Evolutionary conservation across 2,329 filamentous ascomycete genomes (phyloP), one percentile per base, ranked within the genome.

Genomic region (Parascedosporium putredinis): DNA sequence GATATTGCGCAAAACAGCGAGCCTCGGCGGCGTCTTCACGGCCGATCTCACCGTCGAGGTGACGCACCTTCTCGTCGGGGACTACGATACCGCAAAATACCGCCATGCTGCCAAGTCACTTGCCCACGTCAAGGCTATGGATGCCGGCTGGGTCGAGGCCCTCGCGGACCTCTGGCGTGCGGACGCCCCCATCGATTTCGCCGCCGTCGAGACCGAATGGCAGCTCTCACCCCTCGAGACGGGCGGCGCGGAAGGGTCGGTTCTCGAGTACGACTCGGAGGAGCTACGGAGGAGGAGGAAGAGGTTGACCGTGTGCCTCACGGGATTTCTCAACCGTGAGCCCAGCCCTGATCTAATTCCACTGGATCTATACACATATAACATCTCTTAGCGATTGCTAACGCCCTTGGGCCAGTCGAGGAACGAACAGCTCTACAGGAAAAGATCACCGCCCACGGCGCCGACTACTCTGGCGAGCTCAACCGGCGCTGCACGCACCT

Each of bases 31-130:
- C 47, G 67, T 78, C 53, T 86, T 95, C 73, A 89, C 86, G 59
- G 85, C 89, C 65, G 90, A 98, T 64, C 79, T 98, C 42, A 97
- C 90, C n/a, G 87, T 86, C 51, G 88, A 96, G 64, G 88, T 95
- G 45, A 97, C 93, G 4, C 93, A 98, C 69, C 81, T 98, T 44
- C 78, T 98, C 55, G 88, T 95, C 54, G 93, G 90, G 63, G 83
- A 86, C 59, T 86, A 88, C 59, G 80, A 91, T 62, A 97, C 91
- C 1, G 81, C 86, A 46, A 98, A 98, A 66, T 98, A 98, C 68
- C 85, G 83, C 64, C 95, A 95, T 72, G 91, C 97, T 60, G 93
- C 91, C 49, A 87, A 84, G 61, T 86, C 91, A 63, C 79, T 93
- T 48, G 81, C 84, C 45, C 93, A 98, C 60, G 83, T 98, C 60